phyloP scores from a whole-genome alignment of 1,284 basidiomycete genomes.

The Abortiporus biennis region DNA sequence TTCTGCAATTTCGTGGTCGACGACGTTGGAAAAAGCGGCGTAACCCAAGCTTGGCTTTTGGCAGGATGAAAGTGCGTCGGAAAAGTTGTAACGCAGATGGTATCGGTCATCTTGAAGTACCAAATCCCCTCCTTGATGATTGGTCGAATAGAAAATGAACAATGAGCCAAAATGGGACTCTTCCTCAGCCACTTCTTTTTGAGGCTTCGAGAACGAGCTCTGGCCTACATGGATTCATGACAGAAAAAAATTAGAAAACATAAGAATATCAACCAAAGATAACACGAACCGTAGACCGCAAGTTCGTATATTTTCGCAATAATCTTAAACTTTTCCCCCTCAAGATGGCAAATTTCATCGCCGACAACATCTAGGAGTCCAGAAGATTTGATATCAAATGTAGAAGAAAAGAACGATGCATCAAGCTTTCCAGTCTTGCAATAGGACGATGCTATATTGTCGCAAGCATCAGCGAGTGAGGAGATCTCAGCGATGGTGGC shows the following conservation, averaged over 20 bases:
- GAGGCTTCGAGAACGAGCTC: constrained; percentile 36
- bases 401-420: constrained; percentile 17
- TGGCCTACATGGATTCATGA: too few species aligned
- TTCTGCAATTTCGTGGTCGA: constrained; percentile 37
- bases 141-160: constrained; percentile 34
- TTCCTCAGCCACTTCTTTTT: constrained; percentile 33
- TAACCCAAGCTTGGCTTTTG: constrained; percentile 23
- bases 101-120: constrained; percentile 25
- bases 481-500: constrained; percentile 8
- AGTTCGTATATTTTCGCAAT: constrained; percentile 22
- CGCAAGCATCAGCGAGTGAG: constrained; percentile 14
- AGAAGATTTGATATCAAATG: constrained; percentile 19
- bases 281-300: constrained; percentile 23
- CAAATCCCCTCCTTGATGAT: constrained; percentile 34
- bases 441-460: constrained; percentile 19
- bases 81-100: constrained; percentile 30
- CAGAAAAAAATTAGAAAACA: not conserved
- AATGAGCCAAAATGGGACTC: constrained; percentile 41
- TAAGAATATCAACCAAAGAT: not conserved
- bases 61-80: constrained; percentile 12
- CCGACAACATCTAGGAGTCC: constrained; percentile 21
- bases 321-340: constrained; percentile 9
- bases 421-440: constrained; percentile 23
- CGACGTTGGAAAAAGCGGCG: constrained; percentile 35
- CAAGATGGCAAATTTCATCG: constrained; percentile 13